Percentiles rank a stretch among this genome's conserved stretches.
Conservation (phyloP, 495 filamentous ascomycete species). For the Podospora conica region DNA sequence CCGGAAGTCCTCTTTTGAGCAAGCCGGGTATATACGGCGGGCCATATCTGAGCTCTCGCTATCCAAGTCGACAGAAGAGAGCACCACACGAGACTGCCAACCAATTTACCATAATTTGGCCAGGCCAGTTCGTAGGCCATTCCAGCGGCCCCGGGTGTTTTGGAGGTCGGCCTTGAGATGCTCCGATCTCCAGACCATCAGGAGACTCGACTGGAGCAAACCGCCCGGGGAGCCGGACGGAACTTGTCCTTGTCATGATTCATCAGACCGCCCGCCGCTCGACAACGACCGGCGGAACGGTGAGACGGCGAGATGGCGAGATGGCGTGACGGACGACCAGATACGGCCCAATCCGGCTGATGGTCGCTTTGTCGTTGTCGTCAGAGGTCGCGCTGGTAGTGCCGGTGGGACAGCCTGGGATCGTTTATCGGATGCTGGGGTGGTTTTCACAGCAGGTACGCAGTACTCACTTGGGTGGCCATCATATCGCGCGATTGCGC, state of each 20-base stretch:
- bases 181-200: not conserved
- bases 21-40: constrained; percentile 14
- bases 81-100: not conserved
- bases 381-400: not conserved
- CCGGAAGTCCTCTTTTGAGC: constrained; percentile 25
- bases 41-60: not conserved
- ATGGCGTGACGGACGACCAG: not conserved
- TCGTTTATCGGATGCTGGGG: not conserved
- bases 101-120: not conserved
- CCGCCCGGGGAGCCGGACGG: not conserved
- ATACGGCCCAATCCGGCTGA: not conserved
- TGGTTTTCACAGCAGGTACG: not conserved
- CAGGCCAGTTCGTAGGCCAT: not conserved
- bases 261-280: not conserved
- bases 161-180: not conserved
- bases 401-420: not conserved
- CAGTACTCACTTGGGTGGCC: not conserved
- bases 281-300: not conserved
- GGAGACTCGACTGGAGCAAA: not conserved
- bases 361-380: not conserved
- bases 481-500: not conserved
- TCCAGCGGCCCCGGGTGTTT: not conserved
- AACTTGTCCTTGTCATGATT: not conserved
- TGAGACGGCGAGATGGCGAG: not conserved
- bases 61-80: constrained; percentile 2